Percentiles rank a stretch among this genome's conserved stretches.
Conservation (phyloP, 257 asterid species). For the Eustoma russellianum region DNA sequence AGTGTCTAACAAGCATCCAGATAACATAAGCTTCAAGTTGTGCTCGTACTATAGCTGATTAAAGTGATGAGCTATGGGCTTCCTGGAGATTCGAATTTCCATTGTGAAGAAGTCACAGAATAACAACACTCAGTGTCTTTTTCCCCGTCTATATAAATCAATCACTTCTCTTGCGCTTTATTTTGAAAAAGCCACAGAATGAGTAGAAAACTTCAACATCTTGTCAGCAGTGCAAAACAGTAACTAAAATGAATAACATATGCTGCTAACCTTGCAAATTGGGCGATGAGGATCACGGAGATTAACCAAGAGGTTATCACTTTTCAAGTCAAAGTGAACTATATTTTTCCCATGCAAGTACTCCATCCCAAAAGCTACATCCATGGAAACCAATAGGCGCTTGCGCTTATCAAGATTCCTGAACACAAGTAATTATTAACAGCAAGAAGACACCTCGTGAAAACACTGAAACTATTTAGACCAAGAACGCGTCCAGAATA, state of each 20-base stretch:
- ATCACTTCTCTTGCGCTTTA: too few species aligned
- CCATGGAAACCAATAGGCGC: constrained; percentile 90
- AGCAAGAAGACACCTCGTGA: not conserved
- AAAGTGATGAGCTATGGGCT: too few species aligned
- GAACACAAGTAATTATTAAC: constrained; percentile 7
- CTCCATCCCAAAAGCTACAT: constrained; percentile 98
- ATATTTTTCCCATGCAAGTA: constrained; percentile 93
- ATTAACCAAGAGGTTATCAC: constrained; percentile 93
- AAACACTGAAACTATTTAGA: not conserved
- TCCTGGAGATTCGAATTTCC: too few species aligned
- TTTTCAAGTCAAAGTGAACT: constrained; percentile 95
- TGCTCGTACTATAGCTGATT: too few species aligned
- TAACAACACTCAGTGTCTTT: too few species aligned
- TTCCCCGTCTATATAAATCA: too few species aligned
- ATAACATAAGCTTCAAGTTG: too few species aligned
- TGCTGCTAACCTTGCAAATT: constrained; percentile 78
- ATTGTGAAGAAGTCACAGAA: too few species aligned
- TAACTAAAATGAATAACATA: not conserved
- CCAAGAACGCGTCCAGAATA: not conserved
- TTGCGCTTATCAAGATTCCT: constrained; percentile 89
- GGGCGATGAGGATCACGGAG: constrained; percentile 99
- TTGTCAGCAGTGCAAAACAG: too few species aligned
- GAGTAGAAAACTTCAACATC: too few species aligned
- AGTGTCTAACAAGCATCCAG: too few species aligned
- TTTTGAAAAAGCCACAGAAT: too few species aligned